phyloP scores from a whole-genome alignment of 164 flowering plant species.

The Vitis amurensis region DNA sequence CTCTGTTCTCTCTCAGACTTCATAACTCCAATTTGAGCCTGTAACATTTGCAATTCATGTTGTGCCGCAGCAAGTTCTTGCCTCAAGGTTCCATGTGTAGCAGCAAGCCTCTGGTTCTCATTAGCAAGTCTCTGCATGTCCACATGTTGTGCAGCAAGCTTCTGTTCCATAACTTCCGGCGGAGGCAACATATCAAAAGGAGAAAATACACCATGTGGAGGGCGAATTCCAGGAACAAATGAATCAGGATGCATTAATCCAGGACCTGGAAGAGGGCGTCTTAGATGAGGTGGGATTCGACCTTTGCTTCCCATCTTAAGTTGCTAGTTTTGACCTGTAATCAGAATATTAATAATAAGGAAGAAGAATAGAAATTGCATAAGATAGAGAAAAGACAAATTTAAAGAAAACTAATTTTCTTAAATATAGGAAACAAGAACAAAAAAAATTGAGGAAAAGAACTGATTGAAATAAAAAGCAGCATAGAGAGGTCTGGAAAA shows the following conservation, averaged over 20 bases:
- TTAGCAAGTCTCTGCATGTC: conserved; percentile 82
- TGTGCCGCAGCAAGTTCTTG: conserved; percentile 90
- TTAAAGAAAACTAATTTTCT: no score
- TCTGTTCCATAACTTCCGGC: conserved; percentile 82
- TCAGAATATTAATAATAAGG: no score
- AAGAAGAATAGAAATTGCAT: no score
- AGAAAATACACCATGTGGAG: conserved; percentile 52
- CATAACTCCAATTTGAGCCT: conserved; percentile 57
- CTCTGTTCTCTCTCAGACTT: conserved; percentile 78
- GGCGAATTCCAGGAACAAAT: conserved; percentile 58
- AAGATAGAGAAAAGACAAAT: no score
- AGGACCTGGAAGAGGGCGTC: conserved; percentile 67
- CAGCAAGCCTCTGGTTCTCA: conserved; percentile 92
- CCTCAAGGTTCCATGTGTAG: conserved; percentile 77
- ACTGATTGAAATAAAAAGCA: no score
- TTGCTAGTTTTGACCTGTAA: conserved; percentile 1
- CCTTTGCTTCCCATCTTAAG: conserved; percentile 80
- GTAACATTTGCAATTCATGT: conserved; percentile 75
- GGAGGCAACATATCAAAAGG: conserved; percentile 76
- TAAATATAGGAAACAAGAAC: no score
- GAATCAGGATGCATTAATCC: conserved; percentile 64
- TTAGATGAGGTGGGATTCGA: conserved; percentile 64
- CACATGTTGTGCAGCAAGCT: conserved; percentile 72
- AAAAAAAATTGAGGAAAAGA: no score
- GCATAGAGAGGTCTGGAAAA: no score